A percentile compares a stretch with the other conserved stretches of the same genome.
Evolutionary conservation across 192 early-diverging fungal species (phyloP).

Genomic region (Jimgerdemannia lactiflua): DNA sequence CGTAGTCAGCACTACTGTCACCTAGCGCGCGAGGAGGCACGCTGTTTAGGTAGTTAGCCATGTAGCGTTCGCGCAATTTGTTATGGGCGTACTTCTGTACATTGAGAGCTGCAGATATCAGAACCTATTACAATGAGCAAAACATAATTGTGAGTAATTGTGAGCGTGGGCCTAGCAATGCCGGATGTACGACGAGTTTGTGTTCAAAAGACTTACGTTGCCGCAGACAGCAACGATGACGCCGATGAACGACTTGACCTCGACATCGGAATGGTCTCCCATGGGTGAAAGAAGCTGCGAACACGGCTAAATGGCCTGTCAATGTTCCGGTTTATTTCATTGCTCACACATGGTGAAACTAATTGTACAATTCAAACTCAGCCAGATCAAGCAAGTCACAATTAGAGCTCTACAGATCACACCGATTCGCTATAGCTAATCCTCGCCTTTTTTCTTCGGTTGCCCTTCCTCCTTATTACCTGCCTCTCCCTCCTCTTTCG

Average conservation of each 20-base stretch:
- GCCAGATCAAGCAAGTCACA: neutral
- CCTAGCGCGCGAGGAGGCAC: conserved; percentile 10
- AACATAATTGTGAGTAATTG: neutral
- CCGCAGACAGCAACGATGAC: conserved; percentile 60
- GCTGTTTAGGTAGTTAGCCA: conserved; percentile 26
- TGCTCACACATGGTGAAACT: neutral
- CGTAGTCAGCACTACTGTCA: neutral
- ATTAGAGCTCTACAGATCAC: neutral
- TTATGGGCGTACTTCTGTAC: conserved; percentile 61
- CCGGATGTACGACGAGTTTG: too few species aligned
- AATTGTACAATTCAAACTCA: neutral
- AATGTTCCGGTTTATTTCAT: neutral
- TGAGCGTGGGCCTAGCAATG: neutral
- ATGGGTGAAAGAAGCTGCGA: neutral
- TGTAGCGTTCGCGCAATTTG: conserved; percentile 24
- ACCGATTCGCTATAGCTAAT: neutral
- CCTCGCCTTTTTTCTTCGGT: neutral
- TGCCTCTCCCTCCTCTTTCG: neutral
- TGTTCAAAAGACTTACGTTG: conserved; percentile 42
- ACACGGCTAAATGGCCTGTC: neutral
- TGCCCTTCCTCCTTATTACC: neutral
- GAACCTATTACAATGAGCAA: conserved; percentile 33
- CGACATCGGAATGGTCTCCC: neutral
- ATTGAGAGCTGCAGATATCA: conserved; percentile 70
- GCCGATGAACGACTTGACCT: conserved; percentile 57